Percentiles rank a stretch among this genome's conserved stretches.
phyloP scores from a whole-genome alignment of 2,329 filamentous ascomycete species.

The Incumbomyces delicatus region DNA sequence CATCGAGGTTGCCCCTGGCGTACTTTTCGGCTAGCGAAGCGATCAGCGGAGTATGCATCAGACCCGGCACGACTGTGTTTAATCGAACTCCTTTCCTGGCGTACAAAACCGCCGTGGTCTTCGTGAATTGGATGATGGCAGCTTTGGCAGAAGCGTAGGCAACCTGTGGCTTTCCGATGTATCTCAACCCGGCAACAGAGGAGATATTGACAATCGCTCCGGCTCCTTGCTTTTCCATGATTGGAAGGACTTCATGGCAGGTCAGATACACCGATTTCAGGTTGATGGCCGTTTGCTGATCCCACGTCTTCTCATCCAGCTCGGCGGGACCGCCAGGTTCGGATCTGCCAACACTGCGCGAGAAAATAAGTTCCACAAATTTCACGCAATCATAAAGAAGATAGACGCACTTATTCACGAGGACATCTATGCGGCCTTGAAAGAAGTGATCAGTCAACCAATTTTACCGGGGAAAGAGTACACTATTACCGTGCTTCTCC shows the following conservation, averaged over 20 bases:
- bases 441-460: too few species aligned
- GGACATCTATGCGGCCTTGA: conserved; percentile 50
- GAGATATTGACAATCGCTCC: conserved; percentile 41
- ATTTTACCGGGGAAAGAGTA: too few species aligned
- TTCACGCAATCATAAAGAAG: too few species aligned
- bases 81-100: conserved; percentile 39
- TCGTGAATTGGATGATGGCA: conserved; percentile 38
- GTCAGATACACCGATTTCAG: conserved; percentile 47
- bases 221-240: conserved; percentile 42
- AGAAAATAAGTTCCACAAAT: too few species aligned
- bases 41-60: conserved; percentile 48
- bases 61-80: conserved; percentile 47
- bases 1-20: conserved; percentile 37
- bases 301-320: conserved; percentile 43
- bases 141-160: conserved; percentile 42
- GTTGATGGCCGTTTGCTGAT: conserved; percentile 46
- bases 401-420: too few species aligned
- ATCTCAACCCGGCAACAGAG: conserved; percentile 44
- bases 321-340: conserved; percentile 43
- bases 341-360: conserved; percentile 49
- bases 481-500: conserved; percentile 41
- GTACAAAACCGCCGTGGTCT: conserved; percentile 40
- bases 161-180: conserved; percentile 43
- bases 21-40: conserved; percentile 37
- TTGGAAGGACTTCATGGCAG: conserved; percentile 43